Conservation (phyloP, 176 grass and related monocot genomes). For the sorghum (Sorghum bicolor) region DNA sequence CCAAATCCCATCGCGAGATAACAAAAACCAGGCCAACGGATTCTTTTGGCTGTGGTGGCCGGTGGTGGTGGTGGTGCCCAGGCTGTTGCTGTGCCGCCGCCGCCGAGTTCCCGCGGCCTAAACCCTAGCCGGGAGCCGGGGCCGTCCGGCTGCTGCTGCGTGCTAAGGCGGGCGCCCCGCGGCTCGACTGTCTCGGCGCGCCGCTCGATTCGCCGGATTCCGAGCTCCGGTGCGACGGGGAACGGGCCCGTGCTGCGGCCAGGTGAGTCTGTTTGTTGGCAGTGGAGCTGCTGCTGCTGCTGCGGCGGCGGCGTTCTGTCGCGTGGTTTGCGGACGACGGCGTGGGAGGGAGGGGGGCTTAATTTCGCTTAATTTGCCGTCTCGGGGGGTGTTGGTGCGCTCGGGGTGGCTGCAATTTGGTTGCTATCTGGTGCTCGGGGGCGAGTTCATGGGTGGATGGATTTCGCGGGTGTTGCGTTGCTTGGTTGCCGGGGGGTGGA, state of each 20-base stretch:
- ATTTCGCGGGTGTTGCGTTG: not conserved
- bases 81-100: not conserved
- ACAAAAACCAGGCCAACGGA: not conserved
- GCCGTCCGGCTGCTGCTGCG: no score
- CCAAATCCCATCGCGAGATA: constrained; percentile 21
- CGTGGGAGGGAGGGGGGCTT: not conserved
- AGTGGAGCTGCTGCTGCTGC: not conserved
- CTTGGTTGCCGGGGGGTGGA: not conserved
- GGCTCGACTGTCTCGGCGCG: not conserved
- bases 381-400: not conserved
- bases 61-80: not conserved
- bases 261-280: constrained; percentile 1
- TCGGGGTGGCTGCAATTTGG: constrained; percentile 14
- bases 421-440: not conserved
- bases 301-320: not conserved
- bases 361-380: constrained; percentile 15
- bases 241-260: not conserved
- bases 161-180: not conserved
- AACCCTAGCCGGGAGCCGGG: not conserved
- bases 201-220: constrained; percentile 29
- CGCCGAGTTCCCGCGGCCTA: not conserved
- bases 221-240: not conserved
- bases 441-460: not conserved
- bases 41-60: not conserved
- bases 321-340: no score